phyloP scores from a whole-genome alignment of 2,329 filamentous ascomycete species.

The Coniochaeta sp. region DNA sequence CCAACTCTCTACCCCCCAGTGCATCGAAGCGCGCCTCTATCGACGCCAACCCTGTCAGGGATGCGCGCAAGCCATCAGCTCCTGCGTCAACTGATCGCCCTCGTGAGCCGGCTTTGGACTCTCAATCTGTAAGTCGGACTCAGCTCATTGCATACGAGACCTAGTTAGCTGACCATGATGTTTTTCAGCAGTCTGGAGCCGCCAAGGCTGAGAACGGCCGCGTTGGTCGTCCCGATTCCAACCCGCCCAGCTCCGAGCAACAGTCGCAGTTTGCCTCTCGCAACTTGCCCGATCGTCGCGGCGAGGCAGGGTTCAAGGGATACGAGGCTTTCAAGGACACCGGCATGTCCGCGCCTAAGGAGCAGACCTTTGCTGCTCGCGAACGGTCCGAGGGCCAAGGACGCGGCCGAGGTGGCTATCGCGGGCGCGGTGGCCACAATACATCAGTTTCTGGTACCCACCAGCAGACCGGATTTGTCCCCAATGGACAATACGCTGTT shows the following conservation, averaged over 20 bases:
- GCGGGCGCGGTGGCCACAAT: constrained; percentile 38
- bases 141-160: background rate
- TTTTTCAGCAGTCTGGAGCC: constrained; percentile 9
- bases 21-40: constrained; percentile 36
- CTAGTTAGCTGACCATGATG: background rate
- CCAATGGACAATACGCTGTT: constrained; percentile 25
- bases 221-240: background rate
- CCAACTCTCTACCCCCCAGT: constrained; percentile 25
- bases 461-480: constrained; percentile 26
- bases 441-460: constrained; percentile 20
- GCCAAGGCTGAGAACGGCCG: constrained; percentile 10
- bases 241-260: background rate
- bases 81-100: constrained; percentile 28
- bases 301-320: constrained; percentile 5
- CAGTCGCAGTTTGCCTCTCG: background rate
- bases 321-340: constrained; percentile 13
- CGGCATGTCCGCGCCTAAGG: constrained; percentile 12
- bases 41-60: constrained; percentile 32
- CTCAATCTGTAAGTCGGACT: constrained; percentile 29
- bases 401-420: constrained; percentile 32
- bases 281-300: background rate
- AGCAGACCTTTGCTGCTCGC: constrained; percentile 18
- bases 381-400: constrained; percentile 31
- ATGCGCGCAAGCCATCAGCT: constrained; percentile 36
- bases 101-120: constrained; percentile 29